These are phyloP conservation scores for Saccharum officinarum DNA, from an alignment of 176 grass and related monocot species.

Conservation along the genomic window DNA sequence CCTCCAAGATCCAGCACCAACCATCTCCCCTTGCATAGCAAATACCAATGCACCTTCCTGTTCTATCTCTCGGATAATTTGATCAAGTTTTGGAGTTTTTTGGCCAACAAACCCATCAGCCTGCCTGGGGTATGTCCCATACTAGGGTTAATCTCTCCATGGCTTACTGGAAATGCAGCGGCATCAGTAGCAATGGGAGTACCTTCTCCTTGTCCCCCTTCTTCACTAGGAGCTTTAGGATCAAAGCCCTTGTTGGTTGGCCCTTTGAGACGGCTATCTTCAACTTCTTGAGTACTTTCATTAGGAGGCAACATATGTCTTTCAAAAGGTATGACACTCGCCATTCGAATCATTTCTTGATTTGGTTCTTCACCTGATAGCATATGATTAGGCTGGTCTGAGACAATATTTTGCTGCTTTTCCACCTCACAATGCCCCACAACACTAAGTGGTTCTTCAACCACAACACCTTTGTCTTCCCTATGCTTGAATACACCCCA, in stretches of 20 bases:
- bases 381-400: neutral
- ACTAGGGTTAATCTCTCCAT: neutral
- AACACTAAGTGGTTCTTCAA: neutral
- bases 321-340: neutral
- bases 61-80: neutral
- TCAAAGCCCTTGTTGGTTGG: neutral
- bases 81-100: neutral
- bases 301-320: neutral
- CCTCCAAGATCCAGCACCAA: neutral
- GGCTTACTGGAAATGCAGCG: neutral
- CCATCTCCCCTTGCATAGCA: neutral
- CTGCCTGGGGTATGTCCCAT: neutral
- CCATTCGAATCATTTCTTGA: neutral
- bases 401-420: neutral
- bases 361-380: neutral
- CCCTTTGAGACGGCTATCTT: neutral
- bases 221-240: neutral
- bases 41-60: neutral
- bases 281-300: neutral
- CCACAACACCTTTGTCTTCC: neutral
- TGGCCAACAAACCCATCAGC: neutral
- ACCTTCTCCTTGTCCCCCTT: neutral
- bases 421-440: neutral
- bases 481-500: slow-evolving; percentile 54
- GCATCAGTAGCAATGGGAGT: neutral